phyloP scores from a whole-genome alignment of 2,329 filamentous ascomycete genomes.

The Talaromyces sp. region DNA sequence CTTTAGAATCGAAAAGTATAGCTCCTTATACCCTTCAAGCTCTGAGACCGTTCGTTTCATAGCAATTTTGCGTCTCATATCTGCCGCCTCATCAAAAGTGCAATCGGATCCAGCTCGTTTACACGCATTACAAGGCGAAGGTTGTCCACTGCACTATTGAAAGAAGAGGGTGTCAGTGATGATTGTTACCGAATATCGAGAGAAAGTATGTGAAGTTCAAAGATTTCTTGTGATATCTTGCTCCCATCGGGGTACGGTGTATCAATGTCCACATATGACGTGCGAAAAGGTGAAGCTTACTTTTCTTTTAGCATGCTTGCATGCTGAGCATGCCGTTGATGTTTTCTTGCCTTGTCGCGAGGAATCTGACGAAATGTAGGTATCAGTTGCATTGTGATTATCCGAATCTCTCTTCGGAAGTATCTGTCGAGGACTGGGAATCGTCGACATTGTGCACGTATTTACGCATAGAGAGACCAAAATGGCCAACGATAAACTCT shows the following conservation, averaged over 20 bases:
- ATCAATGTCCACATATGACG: not conserved
- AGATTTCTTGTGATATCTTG: not conserved
- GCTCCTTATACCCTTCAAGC: slow-evolving; percentile 29
- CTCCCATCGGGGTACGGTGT: not conserved
- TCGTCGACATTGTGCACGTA: not conserved
- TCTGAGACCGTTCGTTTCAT: slow-evolving; percentile 33
- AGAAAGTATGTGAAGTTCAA: too few species aligned
- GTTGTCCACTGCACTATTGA: slow-evolving; percentile 31
- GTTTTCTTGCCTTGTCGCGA: slow-evolving; percentile 29
- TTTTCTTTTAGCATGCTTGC: slow-evolving; percentile 36
- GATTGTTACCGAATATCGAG: not conserved
- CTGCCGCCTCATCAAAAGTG: slow-evolving; percentile 32
- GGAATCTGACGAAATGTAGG: slow-evolving; percentile 15
- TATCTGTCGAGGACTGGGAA: not conserved
- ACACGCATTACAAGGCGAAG: slow-evolving; percentile 34
- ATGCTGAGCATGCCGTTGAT: slow-evolving; percentile 32
- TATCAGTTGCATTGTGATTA: not conserved
- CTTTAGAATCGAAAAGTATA: slow-evolving; percentile 28
- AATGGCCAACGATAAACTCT: not conserved
- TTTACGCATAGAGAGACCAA: not conserved
- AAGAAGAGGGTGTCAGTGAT: not conserved
- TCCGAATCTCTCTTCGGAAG: not conserved
- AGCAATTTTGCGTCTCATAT: slow-evolving; percentile 34
- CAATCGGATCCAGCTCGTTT: slow-evolving; percentile 26
- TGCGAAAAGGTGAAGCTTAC: slow-evolving; percentile 16